Conservation (phyloP, 2,329 filamentous ascomycete species). For the Colletotrichum phormii region DNA sequence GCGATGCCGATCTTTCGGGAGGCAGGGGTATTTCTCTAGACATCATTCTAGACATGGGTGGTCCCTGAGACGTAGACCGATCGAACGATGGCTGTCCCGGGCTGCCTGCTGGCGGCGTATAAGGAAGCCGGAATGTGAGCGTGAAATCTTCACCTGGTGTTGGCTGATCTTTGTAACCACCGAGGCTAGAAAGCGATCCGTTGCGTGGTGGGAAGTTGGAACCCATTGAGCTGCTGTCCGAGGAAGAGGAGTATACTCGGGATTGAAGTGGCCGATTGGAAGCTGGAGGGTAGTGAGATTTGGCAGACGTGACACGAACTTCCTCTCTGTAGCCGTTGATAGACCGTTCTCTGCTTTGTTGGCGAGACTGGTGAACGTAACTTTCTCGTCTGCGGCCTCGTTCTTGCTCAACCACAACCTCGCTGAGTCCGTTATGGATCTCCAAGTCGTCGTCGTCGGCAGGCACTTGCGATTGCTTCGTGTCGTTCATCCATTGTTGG, state of each 20-base stretch:
- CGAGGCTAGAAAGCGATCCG: slow-evolving; percentile 8
- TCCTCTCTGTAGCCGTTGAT: slow-evolving; percentile 35
- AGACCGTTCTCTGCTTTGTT: slow-evolving; percentile 35
- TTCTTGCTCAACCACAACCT: slow-evolving; percentile 22
- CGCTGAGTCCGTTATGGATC: slow-evolving; percentile 11
- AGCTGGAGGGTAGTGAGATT: slow-evolving; percentile 35
- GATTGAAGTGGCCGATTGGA: slow-evolving; percentile 31
- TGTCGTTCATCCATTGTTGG: slow-evolving; percentile 42
- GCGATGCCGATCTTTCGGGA: slow-evolving; percentile 1
- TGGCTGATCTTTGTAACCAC: not conserved
- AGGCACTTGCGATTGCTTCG: not conserved
- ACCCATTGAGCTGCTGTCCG: slow-evolving; percentile 9
- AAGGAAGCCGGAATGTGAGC: slow-evolving; percentile 30
- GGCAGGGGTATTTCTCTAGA: slow-evolving; percentile 13
- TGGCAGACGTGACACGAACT: slow-evolving; percentile 28
- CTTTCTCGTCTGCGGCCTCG: slow-evolving; percentile 32
- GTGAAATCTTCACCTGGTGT: slow-evolving; percentile 18
- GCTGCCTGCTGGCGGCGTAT: slow-evolving; percentile 27
- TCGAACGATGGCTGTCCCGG: slow-evolving; percentile 17
- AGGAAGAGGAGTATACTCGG: slow-evolving; percentile 18
- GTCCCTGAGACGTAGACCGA: slow-evolving; percentile 13
- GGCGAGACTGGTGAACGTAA: slow-evolving; percentile 35
- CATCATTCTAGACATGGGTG: not conserved
- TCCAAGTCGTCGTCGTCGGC: slow-evolving; percentile 10
- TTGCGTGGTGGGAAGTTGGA: slow-evolving; percentile 16